A percentile compares a stretch with the other conserved stretches of the same genome.
phyloP scores from a whole-genome alignment of 2,329 filamentous ascomycete species.

The Alternaria triticina region DNA sequence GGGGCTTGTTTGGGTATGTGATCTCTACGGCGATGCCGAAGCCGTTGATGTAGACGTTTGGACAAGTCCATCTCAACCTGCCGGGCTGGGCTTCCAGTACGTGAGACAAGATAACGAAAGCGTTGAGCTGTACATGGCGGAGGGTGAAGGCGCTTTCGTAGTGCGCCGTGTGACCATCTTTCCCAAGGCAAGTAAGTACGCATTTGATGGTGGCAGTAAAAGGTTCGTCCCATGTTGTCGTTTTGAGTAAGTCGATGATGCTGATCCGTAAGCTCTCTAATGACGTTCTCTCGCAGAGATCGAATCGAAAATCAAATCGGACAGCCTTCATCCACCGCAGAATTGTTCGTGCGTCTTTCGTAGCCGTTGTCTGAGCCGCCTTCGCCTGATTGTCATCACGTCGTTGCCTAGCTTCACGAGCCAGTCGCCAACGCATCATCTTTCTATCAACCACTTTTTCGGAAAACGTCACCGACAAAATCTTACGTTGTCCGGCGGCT shows the following conservation, averaged over 20 bases:
- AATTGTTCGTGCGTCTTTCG: not conserved
- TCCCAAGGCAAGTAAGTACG: not conserved
- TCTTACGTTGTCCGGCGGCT: no score
- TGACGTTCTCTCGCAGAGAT: fast-evolving
- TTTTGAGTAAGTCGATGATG: not conserved
- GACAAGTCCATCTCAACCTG: not conserved
- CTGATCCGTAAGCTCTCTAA: not conserved
- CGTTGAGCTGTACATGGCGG: not conserved
- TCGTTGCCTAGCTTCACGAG: no score
- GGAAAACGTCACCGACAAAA: no score
- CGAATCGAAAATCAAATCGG: not conserved
- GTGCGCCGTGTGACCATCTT: fast-evolving
- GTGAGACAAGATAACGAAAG: not conserved
- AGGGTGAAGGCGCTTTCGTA: not conserved
- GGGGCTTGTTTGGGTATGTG: not conserved
- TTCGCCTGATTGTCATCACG: no score
- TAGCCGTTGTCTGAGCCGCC: not conserved
- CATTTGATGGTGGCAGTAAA: not conserved
- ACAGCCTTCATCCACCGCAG: not conserved
- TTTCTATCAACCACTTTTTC: no score
- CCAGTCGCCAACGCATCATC: no score
- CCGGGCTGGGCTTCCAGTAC: not conserved
- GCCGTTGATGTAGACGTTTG: not conserved
- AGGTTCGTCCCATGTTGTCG: not conserved
- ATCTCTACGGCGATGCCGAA: not conserved